These are phyloP conservation scores for Eurotiales sp. DNA, from an alignment of 2,329 filamentous ascomycete genomes.

Conservation along the genomic window DNA sequence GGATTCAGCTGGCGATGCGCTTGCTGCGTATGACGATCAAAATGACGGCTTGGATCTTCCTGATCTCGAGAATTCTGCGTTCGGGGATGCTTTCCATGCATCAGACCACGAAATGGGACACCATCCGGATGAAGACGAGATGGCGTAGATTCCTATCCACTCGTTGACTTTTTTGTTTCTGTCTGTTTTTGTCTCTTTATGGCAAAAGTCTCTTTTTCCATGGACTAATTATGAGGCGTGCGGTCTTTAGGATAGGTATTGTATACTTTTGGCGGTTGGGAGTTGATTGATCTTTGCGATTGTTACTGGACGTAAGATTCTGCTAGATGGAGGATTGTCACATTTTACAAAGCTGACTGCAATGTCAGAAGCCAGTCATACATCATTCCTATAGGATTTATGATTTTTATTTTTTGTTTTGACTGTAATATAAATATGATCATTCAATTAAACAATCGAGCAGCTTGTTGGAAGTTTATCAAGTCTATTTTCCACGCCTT, in stretches of 20 bases:
- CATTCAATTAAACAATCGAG: not conserved
- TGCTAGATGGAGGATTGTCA: not conserved
- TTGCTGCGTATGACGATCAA: constrained; percentile 63
- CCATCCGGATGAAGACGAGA: constrained; percentile 38
- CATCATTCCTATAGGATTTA: too few relatives aligned
- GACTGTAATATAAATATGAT: not conserved
- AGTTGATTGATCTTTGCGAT: not conserved
- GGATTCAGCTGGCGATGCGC: constrained; percentile 68
- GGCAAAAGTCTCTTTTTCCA: not conserved
- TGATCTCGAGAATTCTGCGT: constrained; percentile 74
- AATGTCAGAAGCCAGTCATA: not conserved
- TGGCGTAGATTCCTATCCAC: constrained; percentile 28
- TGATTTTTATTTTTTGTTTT: not conserved
- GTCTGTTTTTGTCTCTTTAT: not conserved
- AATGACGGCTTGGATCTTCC: constrained; percentile 52
- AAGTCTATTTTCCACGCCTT: too few relatives aligned
- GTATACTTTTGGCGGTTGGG: not conserved
- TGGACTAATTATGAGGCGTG: constrained; percentile 5
- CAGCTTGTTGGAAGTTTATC: not conserved
- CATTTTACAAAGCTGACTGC: not conserved
- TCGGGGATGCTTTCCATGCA: constrained; percentile 75
- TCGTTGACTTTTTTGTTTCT: not conserved
- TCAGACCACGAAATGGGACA: constrained; percentile 46
- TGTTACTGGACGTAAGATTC: not conserved
- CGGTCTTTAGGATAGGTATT: not conserved